Conservation (phyloP, 352 stramenopile species). For the Phytopythium vexans region DNA sequence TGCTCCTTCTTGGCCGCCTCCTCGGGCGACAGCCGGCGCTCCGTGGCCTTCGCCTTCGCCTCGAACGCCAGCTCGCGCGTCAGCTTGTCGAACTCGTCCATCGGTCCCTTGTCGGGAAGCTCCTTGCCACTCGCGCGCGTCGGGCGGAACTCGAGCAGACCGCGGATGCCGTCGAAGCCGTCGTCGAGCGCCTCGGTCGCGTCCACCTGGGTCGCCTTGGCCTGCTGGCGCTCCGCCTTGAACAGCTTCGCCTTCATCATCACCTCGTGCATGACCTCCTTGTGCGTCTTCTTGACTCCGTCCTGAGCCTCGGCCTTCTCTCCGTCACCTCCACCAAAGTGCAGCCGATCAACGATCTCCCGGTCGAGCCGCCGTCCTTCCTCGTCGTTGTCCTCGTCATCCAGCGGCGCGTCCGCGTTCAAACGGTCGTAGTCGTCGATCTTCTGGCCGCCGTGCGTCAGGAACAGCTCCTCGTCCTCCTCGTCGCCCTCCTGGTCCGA, state of each 20-base stretch:
- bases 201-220: conserved; percentile 81
- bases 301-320: conserved; percentile 15
- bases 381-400: conserved; percentile 62
- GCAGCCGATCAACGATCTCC: conserved; percentile 81
- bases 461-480: conserved; percentile 48
- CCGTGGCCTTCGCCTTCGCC: conserved; percentile 90
- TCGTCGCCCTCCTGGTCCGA: conserved; percentile 71
- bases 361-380: conserved; percentile 66
- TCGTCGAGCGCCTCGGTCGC: conserved; percentile 72
- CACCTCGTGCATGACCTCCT: conserved; percentile 90
- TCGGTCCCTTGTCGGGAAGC: conserved; percentile 60
- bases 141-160: conserved; percentile 75
- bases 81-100: conserved; percentile 87
- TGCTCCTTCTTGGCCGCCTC: conserved; percentile 92
- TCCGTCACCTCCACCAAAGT: conserved; percentile 72
- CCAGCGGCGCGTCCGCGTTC: too few species aligned
- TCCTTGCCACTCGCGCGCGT: conserved; percentile 57
- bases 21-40: conserved; percentile 93
- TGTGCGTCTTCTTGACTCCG: conserved; percentile 74
- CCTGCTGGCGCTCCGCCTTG: conserved; percentile 86
- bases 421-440: conserved; percentile 61
- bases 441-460: conserved; percentile 73
- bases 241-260: conserved; percentile 91
- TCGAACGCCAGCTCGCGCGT: conserved; percentile 87
- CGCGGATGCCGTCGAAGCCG: conserved; percentile 59